A percentile compares a stretch with the other conserved stretches of the same genome.
phyloP scores from a whole-genome alignment of 1,139 yeast genomes.

The Diutina catenulata region DNA sequence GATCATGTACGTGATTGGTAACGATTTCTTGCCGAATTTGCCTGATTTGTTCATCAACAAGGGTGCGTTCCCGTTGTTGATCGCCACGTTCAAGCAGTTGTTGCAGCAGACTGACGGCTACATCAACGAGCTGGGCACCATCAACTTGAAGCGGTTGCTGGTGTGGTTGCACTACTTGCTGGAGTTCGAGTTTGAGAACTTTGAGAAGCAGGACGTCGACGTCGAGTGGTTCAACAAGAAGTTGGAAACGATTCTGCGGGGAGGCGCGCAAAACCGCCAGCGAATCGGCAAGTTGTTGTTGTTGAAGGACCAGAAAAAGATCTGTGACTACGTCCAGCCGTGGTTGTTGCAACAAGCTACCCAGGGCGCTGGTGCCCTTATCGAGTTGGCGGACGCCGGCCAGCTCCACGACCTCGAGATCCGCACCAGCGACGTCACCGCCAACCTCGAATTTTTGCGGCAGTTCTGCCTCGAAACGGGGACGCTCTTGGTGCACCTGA shows the following conservation, averaged over 20 bases:
- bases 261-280: slow-evolving; percentile 59
- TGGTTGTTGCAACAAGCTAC: slow-evolving; percentile 36
- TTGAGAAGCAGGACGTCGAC: slow-evolving; percentile 45
- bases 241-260: slow-evolving; percentile 64
- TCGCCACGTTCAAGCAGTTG: slow-evolving; percentile 70
- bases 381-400: slow-evolving; percentile 14
- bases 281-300: slow-evolving; percentile 56
- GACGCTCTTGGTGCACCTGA: neutral
- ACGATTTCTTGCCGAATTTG: slow-evolving; percentile 94
- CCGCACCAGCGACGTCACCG: slow-evolving; percentile 7
- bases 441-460: neutral
- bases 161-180: slow-evolving; percentile 55
- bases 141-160: slow-evolving; percentile 70
- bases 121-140: slow-evolving; percentile 80
- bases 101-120: slow-evolving; percentile 61
- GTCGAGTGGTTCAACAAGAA: slow-evolving; percentile 69
- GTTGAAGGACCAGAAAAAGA: slow-evolving; percentile 60
- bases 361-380: slow-evolving; percentile 9
- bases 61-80: slow-evolving; percentile 76
- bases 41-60: slow-evolving; percentile 94
- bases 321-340: slow-evolving; percentile 50
- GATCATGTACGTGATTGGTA: slow-evolving; percentile 97
- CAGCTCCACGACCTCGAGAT: slow-evolving; percentile 13
- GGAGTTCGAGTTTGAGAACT: slow-evolving; percentile 68
- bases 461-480: neutral